Percentiles rank a stretch among this genome's conserved stretches.
Evolutionary conservation across 1,284 basidiomycete genomes (phyloP).

Genomic region (Amylostereum areolatum): DNA sequence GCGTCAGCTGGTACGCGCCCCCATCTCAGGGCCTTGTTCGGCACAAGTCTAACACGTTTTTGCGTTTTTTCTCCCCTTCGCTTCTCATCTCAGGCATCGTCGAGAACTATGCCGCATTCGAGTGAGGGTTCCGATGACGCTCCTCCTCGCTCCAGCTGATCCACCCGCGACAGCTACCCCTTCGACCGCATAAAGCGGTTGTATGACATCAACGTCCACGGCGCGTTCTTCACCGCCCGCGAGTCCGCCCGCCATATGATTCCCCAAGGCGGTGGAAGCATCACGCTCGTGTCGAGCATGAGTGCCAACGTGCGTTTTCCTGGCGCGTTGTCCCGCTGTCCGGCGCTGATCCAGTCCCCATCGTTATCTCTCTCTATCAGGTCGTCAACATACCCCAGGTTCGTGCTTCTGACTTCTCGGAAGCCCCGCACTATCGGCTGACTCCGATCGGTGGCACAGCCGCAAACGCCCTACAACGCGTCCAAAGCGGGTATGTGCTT

Average conservation of each 20-base stretch:
- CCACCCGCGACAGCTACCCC: slow-evolving; percentile 58
- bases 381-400: slow-evolving; percentile 84
- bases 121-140: slow-evolving; percentile 39
- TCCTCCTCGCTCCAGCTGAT: slow-evolving; percentile 6
- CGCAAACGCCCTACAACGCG: slow-evolving; percentile 95
- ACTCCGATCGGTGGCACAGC: slow-evolving; percentile 41
- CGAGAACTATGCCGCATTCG: slow-evolving; percentile 87
- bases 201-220: slow-evolving; percentile 92
- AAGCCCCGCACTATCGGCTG: background rate
- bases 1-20: slow-evolving; percentile 72
- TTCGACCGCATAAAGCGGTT: slow-evolving; percentile 77
- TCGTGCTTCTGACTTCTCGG: slow-evolving; percentile 5
- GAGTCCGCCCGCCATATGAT: slow-evolving; percentile 86
- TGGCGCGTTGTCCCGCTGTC: no score
- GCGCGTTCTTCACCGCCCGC: slow-evolving; percentile 88
- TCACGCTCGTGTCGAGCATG: slow-evolving; percentile 90
- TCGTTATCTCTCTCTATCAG: slow-evolving; percentile 30
- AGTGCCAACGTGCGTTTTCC: slow-evolving; percentile 65
- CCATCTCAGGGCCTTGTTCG: slow-evolving; percentile 3
- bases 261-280: slow-evolving; percentile 69
- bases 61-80: background rate
- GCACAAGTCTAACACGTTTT: background rate
- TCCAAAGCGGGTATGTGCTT: slow-evolving; percentile 69
- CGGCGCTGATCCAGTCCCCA: no score
- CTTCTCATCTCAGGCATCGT: slow-evolving; percentile 60